Evolutionary conservation across 139 green algal species (phyloP).

Genomic region (Closterium sp.): DNA sequence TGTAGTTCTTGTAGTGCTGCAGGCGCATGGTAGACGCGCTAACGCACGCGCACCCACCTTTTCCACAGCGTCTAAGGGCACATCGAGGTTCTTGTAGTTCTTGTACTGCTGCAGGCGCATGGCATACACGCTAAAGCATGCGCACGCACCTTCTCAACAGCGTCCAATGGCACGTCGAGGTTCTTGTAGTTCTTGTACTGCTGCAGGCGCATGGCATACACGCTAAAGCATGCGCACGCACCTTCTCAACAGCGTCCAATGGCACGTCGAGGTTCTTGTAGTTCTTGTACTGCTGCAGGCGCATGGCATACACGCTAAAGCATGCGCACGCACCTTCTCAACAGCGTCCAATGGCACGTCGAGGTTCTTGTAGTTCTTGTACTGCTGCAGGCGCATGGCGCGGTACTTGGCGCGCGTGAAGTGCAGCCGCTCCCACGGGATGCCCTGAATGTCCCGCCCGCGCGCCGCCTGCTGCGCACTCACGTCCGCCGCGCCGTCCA

Average conservation of each 20-base stretch:
- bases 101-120: conserved; percentile 69
- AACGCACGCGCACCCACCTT: neutral
- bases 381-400: conserved; percentile 63
- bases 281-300: neutral
- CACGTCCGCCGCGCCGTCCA: conserved; percentile 25
- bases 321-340: conserved; percentile 27
- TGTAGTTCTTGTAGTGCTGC: neutral
- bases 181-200: conserved; percentile 91
- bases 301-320: too few species aligned
- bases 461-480: conserved; percentile 36
- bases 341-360: conserved; percentile 48
- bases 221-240: too few species aligned
- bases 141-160: conserved; percentile 49
- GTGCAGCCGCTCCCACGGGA: conserved; percentile 81
- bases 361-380: conserved; percentile 88
- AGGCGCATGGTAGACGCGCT: too few species aligned
- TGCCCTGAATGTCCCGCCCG: conserved; percentile 64
- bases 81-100: conserved; percentile 84
- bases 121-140: too few species aligned
- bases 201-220: conserved; percentile 57
- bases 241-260: neutral
- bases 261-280: neutral
- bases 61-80: conserved; percentile 8
- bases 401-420: conserved; percentile 73
- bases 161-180: conserved; percentile 45